Evolutionary conservation across 169 alveolate genomes (phyloP), one percentile per base, ranked within the genome.

Genomic region (Eimeria falciformis): DNA sequence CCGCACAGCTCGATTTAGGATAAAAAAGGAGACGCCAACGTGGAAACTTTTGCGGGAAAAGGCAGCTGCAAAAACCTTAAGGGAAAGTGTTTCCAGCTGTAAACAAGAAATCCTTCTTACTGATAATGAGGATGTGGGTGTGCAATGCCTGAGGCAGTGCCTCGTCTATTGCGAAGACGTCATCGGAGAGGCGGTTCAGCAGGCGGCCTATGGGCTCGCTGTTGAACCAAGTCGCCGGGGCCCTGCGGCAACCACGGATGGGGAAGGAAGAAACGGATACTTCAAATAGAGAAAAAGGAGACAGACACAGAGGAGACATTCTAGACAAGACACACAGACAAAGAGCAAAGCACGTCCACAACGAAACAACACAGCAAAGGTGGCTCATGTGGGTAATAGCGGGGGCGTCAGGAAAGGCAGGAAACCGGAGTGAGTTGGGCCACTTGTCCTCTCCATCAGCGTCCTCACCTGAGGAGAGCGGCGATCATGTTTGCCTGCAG

Each of bases 141-240:
- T 79, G 71, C 6, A 79, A 14, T 4, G 88, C 88, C 18, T 47
- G 68, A 4, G 88, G 88, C 14, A 79, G 23, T 3, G 25, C 73
- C 25, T 79, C 88, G 21, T 92, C 95, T 21, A 92, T 73, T 27
- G 66, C 27, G 6, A 65, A 93, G 50, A 87, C 90, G 91, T 95
- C 96, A 69, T 87, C 91, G 33, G 92, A 85, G 79, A 95, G 78
- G 65, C 95, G 86, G 79, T 93, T 93, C 92, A 95, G 90, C 46
- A 95, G 78, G 73, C 95, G 92, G 21, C 96, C 96, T 11, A 94
- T 58, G 29, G 95, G 96, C 55, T 79, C 73, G 29, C 71, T 7
- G 43, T 79, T 71, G 27, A 47, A 79, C 88, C 88, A 79, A 0
- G 5, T n/a, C 27, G 88, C 55, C 14, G 88, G 88, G 68, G 88